These are phyloP conservation scores for Magnaporthiopsis incrustans DNA, from an alignment of 2,329 filamentous ascomycete genomes.

Conservation along the genomic window DNA sequence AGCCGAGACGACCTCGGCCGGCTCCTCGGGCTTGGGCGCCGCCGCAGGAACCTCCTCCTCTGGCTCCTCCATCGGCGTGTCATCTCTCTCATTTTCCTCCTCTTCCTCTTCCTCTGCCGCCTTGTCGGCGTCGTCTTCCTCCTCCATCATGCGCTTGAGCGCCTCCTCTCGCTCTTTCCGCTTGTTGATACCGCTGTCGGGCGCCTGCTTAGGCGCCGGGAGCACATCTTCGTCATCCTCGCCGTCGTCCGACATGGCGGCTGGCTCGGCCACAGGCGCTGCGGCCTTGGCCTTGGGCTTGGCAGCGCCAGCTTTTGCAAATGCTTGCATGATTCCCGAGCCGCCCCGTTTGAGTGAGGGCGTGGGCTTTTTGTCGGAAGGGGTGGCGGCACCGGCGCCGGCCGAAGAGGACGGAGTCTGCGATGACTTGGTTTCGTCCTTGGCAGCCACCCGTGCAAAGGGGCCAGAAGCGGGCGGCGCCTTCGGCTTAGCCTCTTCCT, in stretches of 20 bases:
- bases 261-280: constrained; percentile 29
- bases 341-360: constrained; percentile 47
- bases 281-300: constrained; percentile 40
- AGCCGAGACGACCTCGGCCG: constrained; percentile 39
- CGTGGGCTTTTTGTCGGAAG: constrained; percentile 26
- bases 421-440: constrained; percentile 24
- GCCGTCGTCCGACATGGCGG: constrained; percentile 40
- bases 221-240: constrained; percentile 50
- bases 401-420: constrained; percentile 22
- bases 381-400: constrained; percentile 20
- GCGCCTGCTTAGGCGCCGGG: constrained; percentile 25
- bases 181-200: constrained; percentile 26
- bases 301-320: constrained; percentile 52
- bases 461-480: neutral
- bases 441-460: constrained; percentile 21
- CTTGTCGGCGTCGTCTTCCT: constrained; percentile 45
- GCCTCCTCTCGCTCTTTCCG: constrained; percentile 58
- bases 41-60: constrained; percentile 29
- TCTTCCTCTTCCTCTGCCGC: constrained; percentile 42
- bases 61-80: constrained; percentile 25
- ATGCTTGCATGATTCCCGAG: constrained; percentile 69
- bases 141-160: constrained; percentile 69
- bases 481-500: constrained; percentile 27
- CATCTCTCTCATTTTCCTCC: constrained; percentile 23
- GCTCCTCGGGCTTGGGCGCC: constrained; percentile 28